These are phyloP conservation scores for Pseudogymnoascus sp. DNA, from an alignment of 2,329 filamentous ascomycete species.

Conservation along the genomic window DNA sequence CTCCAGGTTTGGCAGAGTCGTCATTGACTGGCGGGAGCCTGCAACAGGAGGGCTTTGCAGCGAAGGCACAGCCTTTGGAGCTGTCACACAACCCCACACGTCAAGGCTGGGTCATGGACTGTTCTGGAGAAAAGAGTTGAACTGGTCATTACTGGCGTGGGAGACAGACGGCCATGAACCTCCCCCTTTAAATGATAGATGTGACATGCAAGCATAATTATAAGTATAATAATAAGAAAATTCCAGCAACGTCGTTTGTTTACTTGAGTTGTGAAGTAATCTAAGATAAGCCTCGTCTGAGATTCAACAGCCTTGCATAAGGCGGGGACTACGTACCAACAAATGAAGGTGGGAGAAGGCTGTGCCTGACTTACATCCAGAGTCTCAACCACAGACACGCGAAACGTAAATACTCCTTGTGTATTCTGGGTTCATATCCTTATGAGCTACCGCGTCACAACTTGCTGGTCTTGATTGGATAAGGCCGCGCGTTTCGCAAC, in stretches of 20 bases:
- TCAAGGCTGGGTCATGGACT: conserved; percentile 57
- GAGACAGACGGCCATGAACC: conserved; percentile 34
- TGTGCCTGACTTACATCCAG: background rate
- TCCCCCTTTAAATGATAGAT: conserved; percentile 1
- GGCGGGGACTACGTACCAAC: conserved; percentile 3
- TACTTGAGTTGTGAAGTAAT: background rate
- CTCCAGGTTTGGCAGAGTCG: conserved; percentile 79
- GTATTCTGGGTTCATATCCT: background rate
- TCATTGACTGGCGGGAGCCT: conserved; percentile 74
- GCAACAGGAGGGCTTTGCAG: conserved; percentile 76
- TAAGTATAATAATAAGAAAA: background rate
- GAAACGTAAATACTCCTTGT: background rate
- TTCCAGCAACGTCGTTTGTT: background rate
- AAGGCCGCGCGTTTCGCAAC: background rate
- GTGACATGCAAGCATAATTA: conserved; percentile 8
- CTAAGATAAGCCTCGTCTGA: background rate
- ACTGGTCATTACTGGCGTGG: conserved; percentile 80
- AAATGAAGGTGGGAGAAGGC: conserved; percentile 9
- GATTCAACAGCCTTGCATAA: conserved; percentile 7
- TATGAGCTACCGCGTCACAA: background rate
- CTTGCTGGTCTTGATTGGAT: conserved; percentile 1
- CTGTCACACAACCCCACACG: conserved; percentile 26
- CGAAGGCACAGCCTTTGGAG: conserved; percentile 46
- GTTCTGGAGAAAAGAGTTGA: conserved; percentile 69
- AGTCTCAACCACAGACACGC: background rate